Evolutionary conservation across 495 filamentous ascomycete species (phyloP).

Genomic region (Annulohypoxylon nitens): DNA sequence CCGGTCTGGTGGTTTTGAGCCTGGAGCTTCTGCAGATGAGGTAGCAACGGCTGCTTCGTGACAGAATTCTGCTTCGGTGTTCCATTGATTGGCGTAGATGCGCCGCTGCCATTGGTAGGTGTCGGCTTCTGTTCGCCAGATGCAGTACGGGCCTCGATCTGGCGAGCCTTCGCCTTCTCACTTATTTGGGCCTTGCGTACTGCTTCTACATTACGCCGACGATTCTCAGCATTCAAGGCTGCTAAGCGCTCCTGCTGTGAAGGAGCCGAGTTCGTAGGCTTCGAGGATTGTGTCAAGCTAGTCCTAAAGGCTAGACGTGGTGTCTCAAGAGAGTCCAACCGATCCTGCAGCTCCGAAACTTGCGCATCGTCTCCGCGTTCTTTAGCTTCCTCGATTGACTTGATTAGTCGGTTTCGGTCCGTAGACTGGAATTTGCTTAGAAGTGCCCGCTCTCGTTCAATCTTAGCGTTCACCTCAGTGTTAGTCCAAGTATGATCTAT

Average conservation of each 20-base stretch:
- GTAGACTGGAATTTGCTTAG: constrained; percentile 70
- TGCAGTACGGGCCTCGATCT: constrained; percentile 65
- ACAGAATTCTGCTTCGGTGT: constrained; percentile 53
- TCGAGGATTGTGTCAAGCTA: constrained; percentile 62
- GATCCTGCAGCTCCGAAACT: constrained; percentile 70
- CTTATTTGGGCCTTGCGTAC: constrained; percentile 86
- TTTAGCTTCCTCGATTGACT: constrained; percentile 74
- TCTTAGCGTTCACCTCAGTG: constrained; percentile 80
- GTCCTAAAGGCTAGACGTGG: constrained; percentile 79
- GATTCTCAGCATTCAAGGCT: constrained; percentile 80
- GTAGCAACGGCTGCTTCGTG: constrained; percentile 50
- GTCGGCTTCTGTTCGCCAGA: constrained; percentile 56
- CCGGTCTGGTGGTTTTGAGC: constrained; percentile 63
- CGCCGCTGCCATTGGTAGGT: constrained; percentile 54
- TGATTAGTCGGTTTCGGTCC: constrained; percentile 72
- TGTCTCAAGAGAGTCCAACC: constrained; percentile 75
- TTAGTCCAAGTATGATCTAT: constrained; percentile 83
- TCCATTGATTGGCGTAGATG: constrained; percentile 48
- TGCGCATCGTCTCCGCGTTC: constrained; percentile 71
- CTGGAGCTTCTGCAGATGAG: constrained; percentile 64
- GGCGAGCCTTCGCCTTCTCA: constrained; percentile 75
- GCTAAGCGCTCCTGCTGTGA: constrained; percentile 81
- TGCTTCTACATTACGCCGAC: constrained; percentile 80
- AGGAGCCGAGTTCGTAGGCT: constrained; percentile 58
- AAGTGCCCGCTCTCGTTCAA: constrained; percentile 74